Conservation (phyloP, 352 stramenopile species). For the Phytophthora megakarya region DNA sequence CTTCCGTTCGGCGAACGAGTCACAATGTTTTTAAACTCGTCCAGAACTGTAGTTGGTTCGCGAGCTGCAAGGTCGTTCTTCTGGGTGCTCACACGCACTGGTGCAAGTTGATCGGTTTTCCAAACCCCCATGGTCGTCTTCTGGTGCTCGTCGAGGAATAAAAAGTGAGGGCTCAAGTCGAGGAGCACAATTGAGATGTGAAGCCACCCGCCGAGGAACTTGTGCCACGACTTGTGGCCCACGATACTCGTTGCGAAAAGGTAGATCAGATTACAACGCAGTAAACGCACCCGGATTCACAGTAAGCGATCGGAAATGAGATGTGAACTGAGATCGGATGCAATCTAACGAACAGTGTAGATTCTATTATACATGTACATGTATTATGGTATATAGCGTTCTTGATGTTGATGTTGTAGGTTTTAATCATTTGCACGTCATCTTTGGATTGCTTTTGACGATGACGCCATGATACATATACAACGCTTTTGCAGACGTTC, state of each 20-base stretch:
- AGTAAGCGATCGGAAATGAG: neutral
- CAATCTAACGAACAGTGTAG: too few relatives aligned
- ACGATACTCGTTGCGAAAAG: neutral
- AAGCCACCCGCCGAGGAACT: conserved; percentile 1
- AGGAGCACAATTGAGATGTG: conserved; percentile 9
- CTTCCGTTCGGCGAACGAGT: conserved; percentile 23
- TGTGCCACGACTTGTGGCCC: too few relatives aligned
- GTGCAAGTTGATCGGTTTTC: conserved; percentile 27
- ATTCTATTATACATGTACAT: too few relatives aligned
- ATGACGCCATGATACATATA: neutral
- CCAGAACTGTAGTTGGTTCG: conserved; percentile 40
- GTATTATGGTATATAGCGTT: too few relatives aligned
- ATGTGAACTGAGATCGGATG: conserved; percentile 10
- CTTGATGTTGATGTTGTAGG: neutral
- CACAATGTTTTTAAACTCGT: conserved; percentile 48
- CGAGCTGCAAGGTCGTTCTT: conserved; percentile 34
- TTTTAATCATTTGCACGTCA: conserved; percentile 2
- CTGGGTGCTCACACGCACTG: conserved; percentile 17
- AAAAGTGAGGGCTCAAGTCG: conserved; percentile 18
- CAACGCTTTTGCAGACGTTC: too few relatives aligned
- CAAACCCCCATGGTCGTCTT: conserved; percentile 28
- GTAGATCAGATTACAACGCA: neutral
- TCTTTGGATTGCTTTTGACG: neutral
- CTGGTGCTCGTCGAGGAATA: conserved; percentile 4
- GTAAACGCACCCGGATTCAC: conserved; percentile 14